These are phyloP conservation scores for Alternaria consortialis DNA, from an alignment of 2,329 filamentous ascomycete genomes.

Conservation along the genomic window DNA sequence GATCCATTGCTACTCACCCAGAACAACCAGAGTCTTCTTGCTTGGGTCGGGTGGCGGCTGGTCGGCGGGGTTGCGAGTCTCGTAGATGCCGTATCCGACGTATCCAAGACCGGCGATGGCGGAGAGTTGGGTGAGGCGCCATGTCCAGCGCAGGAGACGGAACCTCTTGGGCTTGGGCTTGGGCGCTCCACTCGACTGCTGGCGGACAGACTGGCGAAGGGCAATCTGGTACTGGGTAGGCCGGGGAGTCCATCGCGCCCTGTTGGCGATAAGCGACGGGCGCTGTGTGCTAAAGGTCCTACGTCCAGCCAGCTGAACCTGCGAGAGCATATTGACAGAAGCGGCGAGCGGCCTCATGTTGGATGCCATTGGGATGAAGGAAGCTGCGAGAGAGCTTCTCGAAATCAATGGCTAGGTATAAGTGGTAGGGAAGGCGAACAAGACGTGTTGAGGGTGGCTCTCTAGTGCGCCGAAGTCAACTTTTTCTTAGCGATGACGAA, in stretches of 20 bases:
- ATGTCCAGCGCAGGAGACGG: slow-evolving; percentile 78
- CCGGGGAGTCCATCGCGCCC: slow-evolving; percentile 47
- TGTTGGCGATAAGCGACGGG: slow-evolving; percentile 45
- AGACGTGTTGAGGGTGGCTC: slow-evolving; percentile 24
- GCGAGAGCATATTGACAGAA: slow-evolving; percentile 37
- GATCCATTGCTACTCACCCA: slow-evolving; percentile 68
- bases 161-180: slow-evolving; percentile 58
- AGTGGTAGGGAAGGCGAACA: slow-evolving; percentile 15
- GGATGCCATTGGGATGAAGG: slow-evolving; percentile 43
- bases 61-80: slow-evolving; percentile 80
- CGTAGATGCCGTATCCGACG: slow-evolving; percentile 82
- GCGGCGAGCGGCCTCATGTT: slow-evolving; percentile 49
- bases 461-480: slow-evolving; percentile 25
- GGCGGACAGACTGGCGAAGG: slow-evolving; percentile 48
- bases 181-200: slow-evolving; percentile 43
- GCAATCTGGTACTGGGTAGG: slow-evolving; percentile 46
- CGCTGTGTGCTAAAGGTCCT: slow-evolving; percentile 48
- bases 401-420: slow-evolving; percentile 18
- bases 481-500: slow-evolving; percentile 43
- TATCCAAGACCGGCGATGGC: slow-evolving; percentile 74
- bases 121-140: slow-evolving; percentile 83
- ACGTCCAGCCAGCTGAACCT: slow-evolving; percentile 47
- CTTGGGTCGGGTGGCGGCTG: slow-evolving; percentile 80
- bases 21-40: slow-evolving; percentile 97
- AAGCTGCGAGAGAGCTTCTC: slow-evolving; percentile 19